Percentiles rank a stretch among this genome's conserved stretches.
Evolutionary conservation across 2,329 filamentous ascomycete species (phyloP).

Genomic region (Arthrobotrys musiformis): DNA sequence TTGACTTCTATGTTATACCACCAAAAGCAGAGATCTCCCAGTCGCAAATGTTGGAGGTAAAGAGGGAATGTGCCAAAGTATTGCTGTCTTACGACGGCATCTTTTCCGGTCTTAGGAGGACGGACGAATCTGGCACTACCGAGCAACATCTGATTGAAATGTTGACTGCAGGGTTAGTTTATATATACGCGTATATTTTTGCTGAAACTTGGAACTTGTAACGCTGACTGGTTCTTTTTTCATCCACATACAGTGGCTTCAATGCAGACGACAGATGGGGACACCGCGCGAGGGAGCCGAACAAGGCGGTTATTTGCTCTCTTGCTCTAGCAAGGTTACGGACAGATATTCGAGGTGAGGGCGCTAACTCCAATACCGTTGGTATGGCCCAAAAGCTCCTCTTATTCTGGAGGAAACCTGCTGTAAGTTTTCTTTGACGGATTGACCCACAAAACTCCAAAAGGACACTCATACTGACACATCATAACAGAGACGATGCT

Average conservation of each 20-base stretch:
- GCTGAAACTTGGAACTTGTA: background rate
- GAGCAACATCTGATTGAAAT: conserved; percentile 99
- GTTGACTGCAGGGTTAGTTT: conserved; percentile 90
- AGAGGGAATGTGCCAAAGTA: conserved; percentile 88
- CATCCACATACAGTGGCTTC: conserved; percentile 75
- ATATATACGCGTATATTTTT: background rate
- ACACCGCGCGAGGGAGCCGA: conserved; percentile 94
- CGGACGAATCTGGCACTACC: conserved; percentile 93
- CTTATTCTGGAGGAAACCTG: conserved; percentile 97
- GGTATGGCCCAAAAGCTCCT: conserved; percentile 99
- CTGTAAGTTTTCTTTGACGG: conserved; percentile 62
- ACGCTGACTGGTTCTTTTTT: background rate
- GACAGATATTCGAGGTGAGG: conserved; percentile 78
- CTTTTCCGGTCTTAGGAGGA: conserved; percentile 93
- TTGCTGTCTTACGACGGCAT: conserved; percentile 90
- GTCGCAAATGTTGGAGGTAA: conserved; percentile 93
- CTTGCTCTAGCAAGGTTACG: conserved; percentile 90
- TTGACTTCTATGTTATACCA: conserved; percentile 97
- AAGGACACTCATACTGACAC: background rate
- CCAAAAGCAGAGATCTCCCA: conserved; percentile 84
- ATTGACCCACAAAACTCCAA: background rate
- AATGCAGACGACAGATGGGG: conserved; percentile 96
- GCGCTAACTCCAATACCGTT: conserved; percentile 78
- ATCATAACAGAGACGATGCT: conserved; percentile 75
- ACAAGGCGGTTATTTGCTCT: conserved; percentile 98